phyloP scores from a whole-genome alignment of 495 filamentous ascomycete species.

The Venustampulla echinocandica region DNA sequence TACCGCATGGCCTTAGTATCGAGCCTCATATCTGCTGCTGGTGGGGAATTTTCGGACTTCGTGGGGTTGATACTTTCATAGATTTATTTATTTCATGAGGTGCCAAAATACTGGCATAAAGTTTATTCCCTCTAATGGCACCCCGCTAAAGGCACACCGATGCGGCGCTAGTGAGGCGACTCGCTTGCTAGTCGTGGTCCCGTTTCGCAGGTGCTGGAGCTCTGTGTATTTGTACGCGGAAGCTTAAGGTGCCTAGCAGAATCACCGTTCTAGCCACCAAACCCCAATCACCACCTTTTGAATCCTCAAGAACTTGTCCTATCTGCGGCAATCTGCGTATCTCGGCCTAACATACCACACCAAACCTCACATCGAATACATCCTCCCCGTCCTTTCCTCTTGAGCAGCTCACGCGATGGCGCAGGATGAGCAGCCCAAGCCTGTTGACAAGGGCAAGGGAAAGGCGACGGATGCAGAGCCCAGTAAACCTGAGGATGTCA shows the following conservation, averaged over 20 bases:
- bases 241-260: slow-evolving; percentile 24
- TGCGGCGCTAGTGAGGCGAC: slow-evolving; percentile 4
- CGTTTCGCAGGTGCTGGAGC: slow-evolving; percentile 7
- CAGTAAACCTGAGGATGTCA: slow-evolving; percentile 57
- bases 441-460: slow-evolving; percentile 90
- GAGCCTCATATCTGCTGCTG: slow-evolving; percentile 65
- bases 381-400: too few relatives aligned
- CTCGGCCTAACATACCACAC: too few relatives aligned
- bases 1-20: slow-evolving; percentile 88
- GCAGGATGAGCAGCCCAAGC: slow-evolving; percentile 76
- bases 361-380: too few relatives aligned
- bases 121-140: too few relatives aligned
- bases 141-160: too few relatives aligned
- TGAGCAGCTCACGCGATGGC: slow-evolving; percentile 55
- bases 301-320: not conserved
- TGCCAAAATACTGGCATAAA: slow-evolving; percentile 4
- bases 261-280: slow-evolving; percentile 4
- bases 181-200: slow-evolving; percentile 11
- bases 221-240: slow-evolving; percentile 24
- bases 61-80: not conserved
- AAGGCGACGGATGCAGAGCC: slow-evolving; percentile 60
- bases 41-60: slow-evolving; percentile 7
- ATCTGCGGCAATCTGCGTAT: too few relatives aligned
- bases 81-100: slow-evolving; percentile 17
- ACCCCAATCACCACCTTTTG: slow-evolving; percentile 6